phyloP scores from a whole-genome alignment of 768 basidiomycete genomes.

The Mycena capillaripes region DNA sequence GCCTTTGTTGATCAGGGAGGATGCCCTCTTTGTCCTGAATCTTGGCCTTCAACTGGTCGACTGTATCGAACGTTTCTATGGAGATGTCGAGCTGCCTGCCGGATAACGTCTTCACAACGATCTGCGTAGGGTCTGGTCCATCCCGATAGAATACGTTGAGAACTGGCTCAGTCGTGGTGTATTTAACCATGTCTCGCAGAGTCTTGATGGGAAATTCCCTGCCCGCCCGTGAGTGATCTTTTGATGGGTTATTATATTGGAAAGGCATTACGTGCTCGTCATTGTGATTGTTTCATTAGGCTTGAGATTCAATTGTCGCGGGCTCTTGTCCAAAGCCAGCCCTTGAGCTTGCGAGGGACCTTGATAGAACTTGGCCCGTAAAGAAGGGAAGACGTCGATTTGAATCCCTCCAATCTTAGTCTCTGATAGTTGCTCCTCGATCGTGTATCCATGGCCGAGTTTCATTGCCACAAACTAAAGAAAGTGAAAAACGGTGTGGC shows the following conservation, averaged over 20 bases:
- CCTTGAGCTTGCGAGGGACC: background rate
- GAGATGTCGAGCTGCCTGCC: background rate
- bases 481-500: background rate
- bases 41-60: background rate
- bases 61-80: background rate
- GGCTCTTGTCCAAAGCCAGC: background rate
- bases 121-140: background rate
- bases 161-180: background rate
- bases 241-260: background rate
- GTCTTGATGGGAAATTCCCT: conserved; percentile 2
- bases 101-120: background rate
- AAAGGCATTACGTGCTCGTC: background rate
- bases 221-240: background rate
- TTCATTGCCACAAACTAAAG: conserved; percentile 4
- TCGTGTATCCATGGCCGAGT: conserved; percentile 9
- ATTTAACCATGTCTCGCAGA: background rate
- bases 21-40: background rate
- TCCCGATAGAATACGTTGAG: background rate
- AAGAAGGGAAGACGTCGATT: conserved; percentile 9
- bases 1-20: background rate
- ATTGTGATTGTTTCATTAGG: background rate
- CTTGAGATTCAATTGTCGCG: background rate
- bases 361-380: background rate
- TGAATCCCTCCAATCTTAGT: background rate
- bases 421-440: background rate